Evolutionary conservation across 805 yeast species (phyloP), one percentile per base, ranked within the genome.

Genomic region (Helenozyma rhizophorensis): DNA sequence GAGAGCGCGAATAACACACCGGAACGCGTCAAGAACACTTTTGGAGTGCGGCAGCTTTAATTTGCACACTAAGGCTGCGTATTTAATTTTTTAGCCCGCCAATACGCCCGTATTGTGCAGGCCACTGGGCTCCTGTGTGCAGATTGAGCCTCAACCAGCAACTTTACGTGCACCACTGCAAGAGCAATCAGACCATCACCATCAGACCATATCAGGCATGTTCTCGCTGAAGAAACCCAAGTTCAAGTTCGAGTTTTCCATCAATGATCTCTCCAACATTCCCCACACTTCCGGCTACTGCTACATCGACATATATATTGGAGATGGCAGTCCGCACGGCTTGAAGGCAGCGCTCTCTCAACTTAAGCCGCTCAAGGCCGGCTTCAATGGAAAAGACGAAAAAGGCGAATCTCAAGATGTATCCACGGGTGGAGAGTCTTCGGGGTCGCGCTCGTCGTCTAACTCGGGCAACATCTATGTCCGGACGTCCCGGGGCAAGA

Each of bases 261-360:
- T 88, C 29, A 72, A 74, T 34, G 94, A 85, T 42, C 62, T 90
- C 28, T 71, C 80, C n/a, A 89, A 89, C 49, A 74, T 90, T 18
- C 97, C 97, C 2, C 88, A 84, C 44, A 68, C 81, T 1, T 64
- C 78, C 3, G 95, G 95, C 0, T 53, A 64, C 23, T 78, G 90
- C 45, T 78, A 57, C 42, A 74, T 87, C 13, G 77, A 79, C 37
- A 72, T 89, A 72, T 66, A 64, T 27, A 61, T 84, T 8, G 66
- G 69, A 34, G 87, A 82, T 40, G 62, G 74, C 29, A 53, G 43
- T 10, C 45, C 30, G 28, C 18, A 28, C 6, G 47, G 48, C 4
- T 23, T 44, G 11, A 28, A 30, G 30, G 40, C 48, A 3, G 34
- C 41, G 8, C 10, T 45, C 3, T 23, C 44, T 13, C 34, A 22